Evolutionary conservation across 2,329 filamentous ascomycete genomes (phyloP).

Genomic region (Neospermospora avenae): DNA sequence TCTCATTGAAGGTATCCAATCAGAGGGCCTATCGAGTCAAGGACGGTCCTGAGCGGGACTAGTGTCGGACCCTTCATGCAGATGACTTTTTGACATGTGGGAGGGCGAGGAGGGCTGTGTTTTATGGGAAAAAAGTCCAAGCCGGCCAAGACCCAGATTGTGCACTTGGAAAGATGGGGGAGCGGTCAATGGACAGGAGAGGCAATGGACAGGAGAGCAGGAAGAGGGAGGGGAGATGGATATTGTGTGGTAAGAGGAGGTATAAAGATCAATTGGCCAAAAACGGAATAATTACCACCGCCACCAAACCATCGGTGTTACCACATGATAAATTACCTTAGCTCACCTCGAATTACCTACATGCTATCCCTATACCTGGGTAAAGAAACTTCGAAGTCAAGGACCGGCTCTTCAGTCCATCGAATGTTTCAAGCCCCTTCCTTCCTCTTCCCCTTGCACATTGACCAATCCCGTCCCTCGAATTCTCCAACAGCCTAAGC

Average conservation of each 20-base stretch:
- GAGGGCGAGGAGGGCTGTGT: not conserved
- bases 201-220: not conserved
- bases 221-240: not conserved
- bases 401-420: not conserved
- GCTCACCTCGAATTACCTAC: not conserved
- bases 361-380: not conserved
- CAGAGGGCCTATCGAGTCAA: not conserved
- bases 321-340: not conserved
- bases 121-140: not conserved
- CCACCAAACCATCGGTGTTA: not conserved
- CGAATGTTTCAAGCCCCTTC: not conserved
- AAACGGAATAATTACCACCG: no score
- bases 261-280: no score
- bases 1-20: not conserved
- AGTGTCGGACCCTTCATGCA: slow-evolving; percentile 1
- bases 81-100: slow-evolving; percentile 1
- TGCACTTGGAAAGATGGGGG: not conserved
- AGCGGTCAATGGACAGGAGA: not conserved
- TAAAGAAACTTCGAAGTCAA: not conserved
- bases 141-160: not conserved
- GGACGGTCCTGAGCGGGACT: not conserved
- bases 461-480: not conserved
- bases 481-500: not conserved
- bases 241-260: not conserved
- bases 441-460: no score